phyloP scores from a whole-genome alignment of 192 early-diverging fungal genomes.

The Podila epigama region DNA sequence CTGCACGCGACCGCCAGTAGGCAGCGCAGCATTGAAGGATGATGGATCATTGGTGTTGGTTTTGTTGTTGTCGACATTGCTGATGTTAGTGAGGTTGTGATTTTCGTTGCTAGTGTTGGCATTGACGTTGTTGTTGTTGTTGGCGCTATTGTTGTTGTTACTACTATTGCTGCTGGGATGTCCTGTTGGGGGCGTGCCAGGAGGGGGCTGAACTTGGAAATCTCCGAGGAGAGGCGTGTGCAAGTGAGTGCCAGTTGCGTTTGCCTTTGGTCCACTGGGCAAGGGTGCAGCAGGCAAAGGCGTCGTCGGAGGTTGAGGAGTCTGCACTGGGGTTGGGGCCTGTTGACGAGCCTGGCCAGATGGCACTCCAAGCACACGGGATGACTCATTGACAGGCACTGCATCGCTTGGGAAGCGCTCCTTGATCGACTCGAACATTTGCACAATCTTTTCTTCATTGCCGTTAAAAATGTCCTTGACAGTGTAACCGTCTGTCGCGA shows the following conservation, averaged over 20 bases:
- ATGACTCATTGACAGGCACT: too few relatives aligned
- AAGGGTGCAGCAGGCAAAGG: neutral
- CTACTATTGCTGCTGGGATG: neutral
- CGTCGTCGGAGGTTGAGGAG: neutral
- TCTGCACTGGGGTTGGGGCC: neutral
- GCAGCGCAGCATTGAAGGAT: neutral
- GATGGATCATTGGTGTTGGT: neutral
- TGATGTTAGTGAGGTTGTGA: neutral
- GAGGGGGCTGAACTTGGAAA: neutral
- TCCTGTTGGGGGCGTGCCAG: neutral
- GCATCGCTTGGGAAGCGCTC: conserved; percentile 24
- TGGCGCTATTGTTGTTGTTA: too few relatives aligned
- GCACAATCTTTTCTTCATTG: conserved; percentile 38
- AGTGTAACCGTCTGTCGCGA: conserved; percentile 60
- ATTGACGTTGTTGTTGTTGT: neutral
- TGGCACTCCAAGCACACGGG: neutral
- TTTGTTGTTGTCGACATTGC: neutral
- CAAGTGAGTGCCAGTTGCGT: neutral
- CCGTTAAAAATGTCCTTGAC: conserved; percentile 60
- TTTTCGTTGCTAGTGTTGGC: too few relatives aligned
- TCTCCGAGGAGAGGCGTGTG: neutral
- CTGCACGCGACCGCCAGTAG: conserved; percentile 3
- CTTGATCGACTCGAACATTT: conserved; percentile 42
- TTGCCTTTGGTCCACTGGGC: neutral
- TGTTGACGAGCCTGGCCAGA: neutral